Percentiles rank a stretch among this genome's conserved stretches.
phyloP scores from a whole-genome alignment of 2,329 filamentous ascomycete genomes.

The Dothistroma pini region DNA sequence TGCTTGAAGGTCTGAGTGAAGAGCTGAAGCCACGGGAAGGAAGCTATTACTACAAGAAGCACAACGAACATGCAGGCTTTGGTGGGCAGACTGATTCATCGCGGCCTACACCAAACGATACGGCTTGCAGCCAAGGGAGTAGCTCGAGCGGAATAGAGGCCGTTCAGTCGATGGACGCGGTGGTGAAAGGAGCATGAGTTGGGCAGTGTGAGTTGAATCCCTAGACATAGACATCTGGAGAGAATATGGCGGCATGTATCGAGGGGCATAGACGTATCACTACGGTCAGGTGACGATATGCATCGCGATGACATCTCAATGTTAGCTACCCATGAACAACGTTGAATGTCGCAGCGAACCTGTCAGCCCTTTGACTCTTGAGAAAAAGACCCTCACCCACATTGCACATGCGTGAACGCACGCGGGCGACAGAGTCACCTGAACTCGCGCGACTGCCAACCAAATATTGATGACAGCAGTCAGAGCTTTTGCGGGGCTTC shows the following conservation, averaged over 20 bases:
- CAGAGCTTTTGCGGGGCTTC: neutral
- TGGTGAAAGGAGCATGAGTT: constrained; percentile 6
- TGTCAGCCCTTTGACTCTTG: neutral
- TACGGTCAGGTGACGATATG: neutral
- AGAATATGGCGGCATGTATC: neutral
- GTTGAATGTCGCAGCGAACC: no score
- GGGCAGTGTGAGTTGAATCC: neutral
- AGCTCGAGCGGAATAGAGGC: neutral
- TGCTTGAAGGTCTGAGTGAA: constrained; percentile 68
- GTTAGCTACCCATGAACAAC: neutral
- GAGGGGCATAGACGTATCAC: neutral
- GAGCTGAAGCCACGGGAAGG: constrained; percentile 67
- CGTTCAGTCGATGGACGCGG: constrained; percentile 10
- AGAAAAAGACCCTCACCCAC: no score
- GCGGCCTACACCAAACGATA: neutral
- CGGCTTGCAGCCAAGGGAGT: constrained; percentile 1
- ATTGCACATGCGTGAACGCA: neutral
- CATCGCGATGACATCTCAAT: neutral
- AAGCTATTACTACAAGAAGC: constrained; percentile 72
- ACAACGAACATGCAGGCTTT: constrained; percentile 78
- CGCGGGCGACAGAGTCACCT: neutral
- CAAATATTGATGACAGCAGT: neutral
- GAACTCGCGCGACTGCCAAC: neutral
- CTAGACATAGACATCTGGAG: neutral
- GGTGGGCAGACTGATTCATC: constrained; percentile 4